Percentiles rank a stretch among this genome's conserved stretches.
Conservation (phyloP, 345 rosid genomes). For the Kandelia obovata region DNA sequence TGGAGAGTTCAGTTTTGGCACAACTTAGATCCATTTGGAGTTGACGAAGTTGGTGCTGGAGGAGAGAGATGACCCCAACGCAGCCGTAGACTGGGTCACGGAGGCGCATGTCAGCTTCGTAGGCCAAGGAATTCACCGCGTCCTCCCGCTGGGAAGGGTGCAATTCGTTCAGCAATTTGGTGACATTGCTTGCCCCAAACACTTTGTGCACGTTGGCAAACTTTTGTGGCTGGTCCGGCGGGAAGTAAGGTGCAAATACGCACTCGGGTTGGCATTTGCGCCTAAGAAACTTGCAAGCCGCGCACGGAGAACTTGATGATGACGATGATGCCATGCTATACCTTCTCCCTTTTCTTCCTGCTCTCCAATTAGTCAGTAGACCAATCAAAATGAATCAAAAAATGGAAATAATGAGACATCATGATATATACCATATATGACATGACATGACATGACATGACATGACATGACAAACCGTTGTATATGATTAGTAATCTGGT, state of each 20-base stretch:
- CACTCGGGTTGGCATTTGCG: constrained; percentile 32
- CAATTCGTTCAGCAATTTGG: constrained; percentile 28
- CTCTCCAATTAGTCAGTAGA: not conserved
- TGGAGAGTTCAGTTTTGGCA: constrained; percentile 30
- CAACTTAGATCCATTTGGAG: constrained; percentile 33
- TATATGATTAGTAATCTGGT: too few species aligned
- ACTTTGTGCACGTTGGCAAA: constrained; percentile 32
- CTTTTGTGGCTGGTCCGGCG: constrained; percentile 32
- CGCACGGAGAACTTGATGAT: constrained; percentile 27
- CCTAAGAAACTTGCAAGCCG: constrained; percentile 32
- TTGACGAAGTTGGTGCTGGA: constrained; percentile 32
- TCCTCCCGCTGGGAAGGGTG: constrained; percentile 33
- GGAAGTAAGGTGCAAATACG: constrained; percentile 30
- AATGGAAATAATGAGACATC: not conserved
- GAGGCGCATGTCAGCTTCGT: constrained; percentile 33
- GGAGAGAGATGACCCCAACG: constrained; percentile 29
- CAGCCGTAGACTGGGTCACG: constrained; percentile 32
- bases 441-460: too few species aligned
- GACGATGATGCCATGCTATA: constrained; percentile 29
- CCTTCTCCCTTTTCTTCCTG: constrained; percentile 7
- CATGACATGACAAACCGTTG: too few species aligned
- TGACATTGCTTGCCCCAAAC: constrained; percentile 30
- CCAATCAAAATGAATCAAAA: not conserved
- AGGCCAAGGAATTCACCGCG: constrained; percentile 32
- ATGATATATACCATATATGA: too few species aligned